A percentile compares a stretch with the other conserved stretches of the same genome.
These are phyloP conservation scores for Leucosporidium scottii DNA, from an alignment of 768 basidiomycete genomes.

Conservation along the genomic window DNA sequence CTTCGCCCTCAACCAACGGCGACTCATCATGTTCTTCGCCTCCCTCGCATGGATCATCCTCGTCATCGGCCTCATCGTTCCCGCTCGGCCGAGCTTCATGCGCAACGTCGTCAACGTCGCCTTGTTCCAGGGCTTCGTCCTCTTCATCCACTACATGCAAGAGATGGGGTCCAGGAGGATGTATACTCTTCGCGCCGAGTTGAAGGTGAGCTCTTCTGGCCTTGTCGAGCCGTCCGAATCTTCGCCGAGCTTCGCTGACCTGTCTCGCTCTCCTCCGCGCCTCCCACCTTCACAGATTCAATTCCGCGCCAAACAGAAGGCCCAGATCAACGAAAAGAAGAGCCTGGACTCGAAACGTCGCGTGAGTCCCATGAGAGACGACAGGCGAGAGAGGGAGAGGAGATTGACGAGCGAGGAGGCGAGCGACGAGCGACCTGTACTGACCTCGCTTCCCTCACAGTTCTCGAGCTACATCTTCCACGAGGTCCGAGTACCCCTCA, in stretches of 20 bases:
- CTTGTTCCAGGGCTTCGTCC: constrained; percentile 71
- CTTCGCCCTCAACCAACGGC: constrained; percentile 42
- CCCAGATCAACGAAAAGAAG: constrained; percentile 56
- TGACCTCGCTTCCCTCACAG: no score
- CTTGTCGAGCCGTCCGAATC: no score
- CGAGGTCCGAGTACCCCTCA: constrained; percentile 49
- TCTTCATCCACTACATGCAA: constrained; percentile 55
- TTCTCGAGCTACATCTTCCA: constrained; percentile 8
- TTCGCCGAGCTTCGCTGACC: no score
- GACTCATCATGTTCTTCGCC: constrained; percentile 38
- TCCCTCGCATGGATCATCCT: constrained; percentile 40
- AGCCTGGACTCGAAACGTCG: not conserved
- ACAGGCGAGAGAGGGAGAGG: no score
- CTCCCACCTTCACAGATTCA: constrained; percentile 44
- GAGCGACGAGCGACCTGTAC: no score
- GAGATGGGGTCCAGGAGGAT: constrained; percentile 54
- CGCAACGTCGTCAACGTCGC: constrained; percentile 50
- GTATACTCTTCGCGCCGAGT: constrained; percentile 63
- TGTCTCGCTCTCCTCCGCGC: no score
- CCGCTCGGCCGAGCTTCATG: constrained; percentile 40
- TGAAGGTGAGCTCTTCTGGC: constrained; percentile 47
- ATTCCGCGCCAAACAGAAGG: constrained; percentile 60
- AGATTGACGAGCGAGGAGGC: no score
- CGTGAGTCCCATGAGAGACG: no score
- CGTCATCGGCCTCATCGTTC: constrained; percentile 37